Base-by-base conservation (phyloP, 2,329 filamentous ascomycete genomes). In the Aureobasidium sp. region DNA sequence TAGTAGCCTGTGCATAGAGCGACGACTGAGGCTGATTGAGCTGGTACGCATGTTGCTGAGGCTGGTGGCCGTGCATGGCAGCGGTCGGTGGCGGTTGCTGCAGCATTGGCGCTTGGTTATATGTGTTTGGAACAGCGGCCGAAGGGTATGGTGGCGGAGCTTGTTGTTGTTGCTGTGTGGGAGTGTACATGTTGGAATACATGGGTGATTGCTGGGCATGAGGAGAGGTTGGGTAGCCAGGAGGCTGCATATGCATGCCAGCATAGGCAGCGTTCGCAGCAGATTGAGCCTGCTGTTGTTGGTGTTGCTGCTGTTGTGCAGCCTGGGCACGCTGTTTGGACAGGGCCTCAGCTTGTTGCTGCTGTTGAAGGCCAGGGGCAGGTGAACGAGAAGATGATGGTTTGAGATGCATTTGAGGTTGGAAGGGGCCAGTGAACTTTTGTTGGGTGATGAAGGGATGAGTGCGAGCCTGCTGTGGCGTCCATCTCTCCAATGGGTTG, bases 361-460 rank as follows among this genome's bases (percentile, higher is more conserved):
- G 94, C 73, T 97, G 92, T 72, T 96, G 91, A 16, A 95, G 94
- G 42, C 92, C 93, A 5, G 92, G 93, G 6, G 93, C 91, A 15
- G 92, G 90, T 25, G 93, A 95, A 70, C 94, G 85, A 72, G 90
- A 92, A 2, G 90, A 89, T 69, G 89, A 90, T 21, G 91, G 86
- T 74, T 97, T 97, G 63, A 97, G 79, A 70, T 96, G 96, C 91
- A 97, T 96, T 2, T 93, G 93, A 9, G 94, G 94, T 52, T 97
- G 90, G 71, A 99, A 99, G 3, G 92, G 91, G 0, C 91, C 92
- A 0, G 92, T 97, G 72, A 88, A 99, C 78, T 97, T 99, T 71
- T 95, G 89, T 72, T 99, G 94, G 0, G 94, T 99, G 71, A 99
- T 99, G 75, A 99, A 99, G 0, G 94, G 94, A 72, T 99, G 94